A percentile compares a stretch with the other conserved stretches of the same genome.
These are phyloP conservation scores for Nicotiana knightiana DNA, from an alignment of 257 asterid species.

Conservation along the genomic window DNA sequence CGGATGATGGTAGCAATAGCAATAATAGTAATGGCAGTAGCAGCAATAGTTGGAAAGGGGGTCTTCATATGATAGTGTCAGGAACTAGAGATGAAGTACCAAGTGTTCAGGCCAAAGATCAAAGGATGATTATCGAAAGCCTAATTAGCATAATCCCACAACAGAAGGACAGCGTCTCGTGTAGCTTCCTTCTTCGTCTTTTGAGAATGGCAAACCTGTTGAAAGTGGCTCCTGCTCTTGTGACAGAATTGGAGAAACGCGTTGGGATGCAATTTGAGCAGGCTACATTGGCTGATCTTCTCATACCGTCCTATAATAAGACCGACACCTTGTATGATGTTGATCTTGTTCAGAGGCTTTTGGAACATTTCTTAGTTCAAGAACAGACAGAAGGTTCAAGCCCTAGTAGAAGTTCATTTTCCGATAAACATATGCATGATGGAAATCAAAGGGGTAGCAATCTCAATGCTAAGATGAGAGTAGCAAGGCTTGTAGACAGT, in stretches of 20 bases:
- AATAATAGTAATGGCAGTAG: not conserved
- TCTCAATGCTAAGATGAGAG: constrained; percentile 73
- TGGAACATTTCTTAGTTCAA: constrained; percentile 89
- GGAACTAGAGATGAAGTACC: constrained; percentile 50
- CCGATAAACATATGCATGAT: constrained; percentile 46
- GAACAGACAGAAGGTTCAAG: constrained; percentile 71
- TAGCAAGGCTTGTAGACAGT: constrained; percentile 87
- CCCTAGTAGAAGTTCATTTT: constrained; percentile 54
- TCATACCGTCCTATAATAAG: constrained; percentile 61
- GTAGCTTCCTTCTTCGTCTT: constrained; percentile 77
- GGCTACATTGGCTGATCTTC: constrained; percentile 66
- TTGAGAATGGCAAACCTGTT: constrained; percentile 72
- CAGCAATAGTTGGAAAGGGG: constrained; percentile 57
- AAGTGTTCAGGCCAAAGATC: constrained; percentile 59
- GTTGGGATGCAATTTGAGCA: constrained; percentile 96
- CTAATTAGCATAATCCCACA: constrained; percentile 84
- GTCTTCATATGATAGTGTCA: constrained; percentile 64
- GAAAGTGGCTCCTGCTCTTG: constrained; percentile 79
- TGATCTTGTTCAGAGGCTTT: constrained; percentile 81
- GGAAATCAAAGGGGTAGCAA: constrained; percentile 35
- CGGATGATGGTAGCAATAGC: constrained; percentile 33
- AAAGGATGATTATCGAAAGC: constrained; percentile 80
- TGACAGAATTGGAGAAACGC: constrained; percentile 84
- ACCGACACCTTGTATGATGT: constrained; percentile 66
- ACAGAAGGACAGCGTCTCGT: constrained; percentile 72